Conservation (phyloP, 1,139 yeast species). For the Petasospora fabianii region DNA sequence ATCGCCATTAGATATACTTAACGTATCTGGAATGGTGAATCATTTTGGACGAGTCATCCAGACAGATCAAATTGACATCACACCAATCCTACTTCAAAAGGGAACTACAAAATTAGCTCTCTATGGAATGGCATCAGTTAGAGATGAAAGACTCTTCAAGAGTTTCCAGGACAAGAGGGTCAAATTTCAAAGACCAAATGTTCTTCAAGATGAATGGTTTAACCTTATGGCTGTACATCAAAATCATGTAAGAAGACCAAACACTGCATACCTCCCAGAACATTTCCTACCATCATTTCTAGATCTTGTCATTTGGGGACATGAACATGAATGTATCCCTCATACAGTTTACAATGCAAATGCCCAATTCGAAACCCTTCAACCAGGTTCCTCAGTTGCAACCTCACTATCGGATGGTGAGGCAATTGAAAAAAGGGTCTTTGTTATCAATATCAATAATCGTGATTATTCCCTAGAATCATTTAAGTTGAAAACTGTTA, state of each 20-base stretch:
- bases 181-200: conserved; percentile 68
- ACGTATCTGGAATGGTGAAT: conserved; percentile 79
- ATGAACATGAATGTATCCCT: conserved; percentile 92
- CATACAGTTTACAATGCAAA: conserved; percentile 62
- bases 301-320: conserved; percentile 92
- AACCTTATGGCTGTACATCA: conserved; percentile 90
- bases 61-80: conserved; percentile 67
- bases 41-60: conserved; percentile 85
- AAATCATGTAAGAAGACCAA: conserved; percentile 76
- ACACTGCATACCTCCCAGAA: conserved; percentile 82
- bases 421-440: conserved; percentile 68
- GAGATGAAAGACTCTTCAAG: conserved; percentile 84
- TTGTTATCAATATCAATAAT: conserved; percentile 61
- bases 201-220: conserved; percentile 67
- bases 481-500: conserved; percentile 62
- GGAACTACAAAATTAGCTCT: conserved; percentile 80
- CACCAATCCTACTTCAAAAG: conserved; percentile 80
- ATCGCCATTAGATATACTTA: conserved; percentile 84
- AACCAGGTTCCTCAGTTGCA: conserved; percentile 94
- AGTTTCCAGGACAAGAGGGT: conserved; percentile 81
- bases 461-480: conserved; percentile 60
- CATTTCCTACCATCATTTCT: conserved; percentile 75
- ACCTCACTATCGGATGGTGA: conserved; percentile 90
- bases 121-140: conserved; percentile 82
- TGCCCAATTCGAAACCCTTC: conserved; percentile 74